A percentile compares a stretch with the other conserved stretches of the same genome.
Conservation (phyloP, 164 flowering plant genomes). For the Stephania japonica region DNA sequence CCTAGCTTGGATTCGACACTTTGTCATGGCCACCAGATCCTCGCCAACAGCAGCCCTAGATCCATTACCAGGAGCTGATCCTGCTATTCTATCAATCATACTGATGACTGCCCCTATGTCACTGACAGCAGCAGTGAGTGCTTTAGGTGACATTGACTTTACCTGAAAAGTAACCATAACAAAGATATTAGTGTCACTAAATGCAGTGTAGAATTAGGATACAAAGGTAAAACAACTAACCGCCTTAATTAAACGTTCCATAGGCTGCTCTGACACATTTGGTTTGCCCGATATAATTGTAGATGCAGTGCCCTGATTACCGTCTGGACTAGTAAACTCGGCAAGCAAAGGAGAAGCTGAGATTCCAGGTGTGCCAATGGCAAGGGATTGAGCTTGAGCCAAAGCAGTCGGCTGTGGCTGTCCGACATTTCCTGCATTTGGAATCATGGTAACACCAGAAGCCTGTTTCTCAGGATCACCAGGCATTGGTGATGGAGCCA, state of each 20-base stretch:
- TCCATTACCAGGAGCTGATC: slow-evolving; percentile 91
- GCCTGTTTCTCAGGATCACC: slow-evolving; percentile 68
- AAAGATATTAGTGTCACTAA: background rate
- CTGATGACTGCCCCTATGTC: slow-evolving; percentile 86
- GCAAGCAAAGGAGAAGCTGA: slow-evolving; percentile 92
- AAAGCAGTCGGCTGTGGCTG: slow-evolving; percentile 40
- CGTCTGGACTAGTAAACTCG: slow-evolving; percentile 54
- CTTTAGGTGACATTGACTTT: slow-evolving; percentile 54
- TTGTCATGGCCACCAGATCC: slow-evolving; percentile 93
- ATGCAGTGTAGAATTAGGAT: background rate
- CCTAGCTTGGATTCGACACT: slow-evolving; percentile 81
- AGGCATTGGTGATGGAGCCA: slow-evolving; percentile 80
- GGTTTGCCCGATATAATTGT: slow-evolving; percentile 46
- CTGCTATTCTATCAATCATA: slow-evolving; percentile 81
- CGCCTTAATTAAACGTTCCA: slow-evolving; percentile 73
- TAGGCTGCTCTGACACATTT: slow-evolving; percentile 57
- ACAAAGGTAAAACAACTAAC: slow-evolving; percentile 34
- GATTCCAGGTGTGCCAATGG: slow-evolving; percentile 90
- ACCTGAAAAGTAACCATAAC: slow-evolving; percentile 42
- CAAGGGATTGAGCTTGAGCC: slow-evolving; percentile 50
- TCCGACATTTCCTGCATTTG: slow-evolving; percentile 58
- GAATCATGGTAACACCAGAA: slow-evolving; percentile 45
- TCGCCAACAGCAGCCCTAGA: slow-evolving; percentile 96
- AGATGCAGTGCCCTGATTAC: slow-evolving; percentile 42
- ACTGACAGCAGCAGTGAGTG: slow-evolving; percentile 61